Conservation (phyloP, 2,329 filamentous ascomycete genomes). For the Cercospora sesami region DNA sequence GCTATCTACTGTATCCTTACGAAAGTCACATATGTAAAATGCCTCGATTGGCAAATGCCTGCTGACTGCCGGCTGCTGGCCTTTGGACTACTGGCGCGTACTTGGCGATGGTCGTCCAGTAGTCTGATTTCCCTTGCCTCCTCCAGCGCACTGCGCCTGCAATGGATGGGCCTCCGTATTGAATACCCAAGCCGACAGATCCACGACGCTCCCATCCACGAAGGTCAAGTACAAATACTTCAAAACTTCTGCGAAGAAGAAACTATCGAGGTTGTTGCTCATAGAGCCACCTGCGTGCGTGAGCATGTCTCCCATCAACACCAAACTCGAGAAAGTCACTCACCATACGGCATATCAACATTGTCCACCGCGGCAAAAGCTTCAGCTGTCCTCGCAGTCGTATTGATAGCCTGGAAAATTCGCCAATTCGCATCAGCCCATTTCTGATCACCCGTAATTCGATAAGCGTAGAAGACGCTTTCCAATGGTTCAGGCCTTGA, state of each 20-base stretch:
- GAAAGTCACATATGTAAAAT: neutral
- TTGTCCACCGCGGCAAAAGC: slow-evolving; percentile 24
- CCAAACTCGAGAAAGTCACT: neutral
- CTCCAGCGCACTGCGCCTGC: slow-evolving; percentile 12
- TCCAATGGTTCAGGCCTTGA: slow-evolving; percentile 55
- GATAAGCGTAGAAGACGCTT: slow-evolving; percentile 59
- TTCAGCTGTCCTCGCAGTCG: slow-evolving; percentile 40
- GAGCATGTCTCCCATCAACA: neutral
- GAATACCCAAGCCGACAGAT: slow-evolving; percentile 50
- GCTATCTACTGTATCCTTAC: neutral
- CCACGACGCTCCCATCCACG: slow-evolving; percentile 45
- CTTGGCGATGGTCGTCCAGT: neutral
- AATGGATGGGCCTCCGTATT: slow-evolving; percentile 52
- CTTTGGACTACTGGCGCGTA: neutral
- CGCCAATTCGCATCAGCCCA: slow-evolving; percentile 48
- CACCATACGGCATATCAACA: slow-evolving; percentile 24
- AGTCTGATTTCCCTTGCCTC: neutral
- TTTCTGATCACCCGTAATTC: slow-evolving; percentile 55
- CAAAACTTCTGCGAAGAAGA: slow-evolving; percentile 77
- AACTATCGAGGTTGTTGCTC: slow-evolving; percentile 26
- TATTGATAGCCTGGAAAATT: slow-evolving; percentile 47
- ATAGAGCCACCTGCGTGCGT: slow-evolving; percentile 14
- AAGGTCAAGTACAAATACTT: slow-evolving; percentile 59
- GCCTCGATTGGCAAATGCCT: neutral
- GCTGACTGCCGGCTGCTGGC: neutral